Percentiles rank a stretch among this genome's conserved stretches.
Conservation (phyloP, 23 red algal species). For the Gracilariopsis chorda region DNA sequence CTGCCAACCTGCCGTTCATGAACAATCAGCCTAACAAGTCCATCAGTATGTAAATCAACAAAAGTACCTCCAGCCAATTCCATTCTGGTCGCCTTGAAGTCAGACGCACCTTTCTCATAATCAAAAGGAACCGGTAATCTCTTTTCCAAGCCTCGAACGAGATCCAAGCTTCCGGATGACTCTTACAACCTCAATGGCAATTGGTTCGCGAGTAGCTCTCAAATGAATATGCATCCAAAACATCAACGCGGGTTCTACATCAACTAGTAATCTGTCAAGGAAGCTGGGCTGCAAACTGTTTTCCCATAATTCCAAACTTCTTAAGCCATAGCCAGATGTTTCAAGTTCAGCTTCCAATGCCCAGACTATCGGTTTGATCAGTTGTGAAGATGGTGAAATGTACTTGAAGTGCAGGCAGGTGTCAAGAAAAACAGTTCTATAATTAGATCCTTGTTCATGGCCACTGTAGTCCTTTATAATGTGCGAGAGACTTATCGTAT, state of each 20-base stretch:
- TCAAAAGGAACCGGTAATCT: too few species aligned
- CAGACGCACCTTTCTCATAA: too few species aligned
- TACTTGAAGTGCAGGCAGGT: slow-evolving; percentile 90
- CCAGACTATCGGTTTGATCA: slow-evolving; percentile 69
- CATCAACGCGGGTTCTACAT: slow-evolving; percentile 73
- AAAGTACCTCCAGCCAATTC: too few species aligned
- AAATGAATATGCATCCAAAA: too few species aligned
- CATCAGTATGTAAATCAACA: too few species aligned
- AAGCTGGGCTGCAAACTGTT: slow-evolving; percentile 85
- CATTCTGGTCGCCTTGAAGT: too few species aligned
- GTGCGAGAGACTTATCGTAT: slow-evolving; percentile 36
- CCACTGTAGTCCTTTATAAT: slow-evolving; percentile 60
- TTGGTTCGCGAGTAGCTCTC: too few species aligned
- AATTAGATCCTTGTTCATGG: slow-evolving; percentile 61
- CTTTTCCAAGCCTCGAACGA: too few species aligned
- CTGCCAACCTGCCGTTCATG: too few species aligned
- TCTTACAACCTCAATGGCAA: too few species aligned
- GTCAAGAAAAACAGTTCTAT: slow-evolving; percentile 90
- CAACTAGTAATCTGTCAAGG: slow-evolving; percentile 49
- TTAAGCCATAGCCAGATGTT: slow-evolving; percentile 45
- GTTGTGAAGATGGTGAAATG: slow-evolving; percentile 84
- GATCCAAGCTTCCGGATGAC: too few species aligned
- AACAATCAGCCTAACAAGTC: too few species aligned
- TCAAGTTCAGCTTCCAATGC: slow-evolving; percentile 58
- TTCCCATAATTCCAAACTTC: slow-evolving; percentile 90